These are phyloP conservation scores for Boletus sp. DNA, from an alignment of 768 basidiomycete species.

Conservation along the genomic window DNA sequence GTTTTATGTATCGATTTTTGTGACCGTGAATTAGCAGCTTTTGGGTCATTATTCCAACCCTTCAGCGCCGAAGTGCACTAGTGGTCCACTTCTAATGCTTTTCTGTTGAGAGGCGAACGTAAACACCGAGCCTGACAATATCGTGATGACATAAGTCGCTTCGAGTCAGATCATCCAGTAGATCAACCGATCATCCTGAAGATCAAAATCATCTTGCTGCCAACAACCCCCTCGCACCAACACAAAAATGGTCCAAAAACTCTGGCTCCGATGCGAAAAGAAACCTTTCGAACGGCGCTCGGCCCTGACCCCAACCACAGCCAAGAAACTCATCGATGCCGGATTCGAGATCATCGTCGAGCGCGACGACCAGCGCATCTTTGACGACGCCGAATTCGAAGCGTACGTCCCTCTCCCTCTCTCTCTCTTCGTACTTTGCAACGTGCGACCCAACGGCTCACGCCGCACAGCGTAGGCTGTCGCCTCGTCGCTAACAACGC, in stretches of 20 bases:
- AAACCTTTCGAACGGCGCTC: slow-evolving; percentile 93
- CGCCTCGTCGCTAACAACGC: slow-evolving; percentile 82
- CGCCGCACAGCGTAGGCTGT: slow-evolving; percentile 67
- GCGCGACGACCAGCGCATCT: slow-evolving; percentile 91
- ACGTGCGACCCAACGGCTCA: too few relatives aligned
- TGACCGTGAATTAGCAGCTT: too few relatives aligned
- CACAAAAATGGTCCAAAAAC: slow-evolving; percentile 35
- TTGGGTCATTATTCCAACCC: too few relatives aligned
- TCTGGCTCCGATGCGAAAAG: slow-evolving; percentile 98
- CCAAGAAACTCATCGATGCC: slow-evolving; percentile 82
- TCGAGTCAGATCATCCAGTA: neutral
- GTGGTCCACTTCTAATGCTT: too few relatives aligned
- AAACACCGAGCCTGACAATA: too few relatives aligned
- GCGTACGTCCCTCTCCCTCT: slow-evolving; percentile 55
- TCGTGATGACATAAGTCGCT: neutral
- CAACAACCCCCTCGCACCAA: neutral
- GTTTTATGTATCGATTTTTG: too few relatives aligned
- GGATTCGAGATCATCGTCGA: slow-evolving; percentile 93
- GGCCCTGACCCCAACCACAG: slow-evolving; percentile 88
- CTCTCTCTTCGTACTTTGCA: too few relatives aligned
- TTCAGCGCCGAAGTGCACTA: too few relatives aligned
- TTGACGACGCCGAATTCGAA: slow-evolving; percentile 90
- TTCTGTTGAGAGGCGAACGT: too few relatives aligned
- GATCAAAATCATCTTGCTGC: neutral
- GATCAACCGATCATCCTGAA: neutral